Conservation (phyloP, 352 stramenopile genomes). For the Globisporangium sylvaticum region DNA sequence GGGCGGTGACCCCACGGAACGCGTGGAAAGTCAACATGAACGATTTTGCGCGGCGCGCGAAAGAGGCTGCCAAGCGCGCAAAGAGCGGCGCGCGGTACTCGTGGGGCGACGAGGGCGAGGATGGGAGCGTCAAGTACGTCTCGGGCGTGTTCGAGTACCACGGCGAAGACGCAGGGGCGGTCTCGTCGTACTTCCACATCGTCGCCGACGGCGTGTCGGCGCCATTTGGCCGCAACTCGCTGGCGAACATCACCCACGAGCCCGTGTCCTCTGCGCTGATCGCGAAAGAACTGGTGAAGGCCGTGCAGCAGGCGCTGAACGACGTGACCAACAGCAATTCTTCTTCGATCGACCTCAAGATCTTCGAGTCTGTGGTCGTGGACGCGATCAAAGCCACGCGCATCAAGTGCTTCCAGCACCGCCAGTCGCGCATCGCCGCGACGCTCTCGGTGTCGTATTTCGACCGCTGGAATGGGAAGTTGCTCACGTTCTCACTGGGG, state of each 20-base stretch:
- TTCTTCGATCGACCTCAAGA: slow-evolving; percentile 27
- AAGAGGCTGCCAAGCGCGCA: slow-evolving; percentile 2
- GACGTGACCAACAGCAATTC: slow-evolving; percentile 55
- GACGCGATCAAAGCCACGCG: slow-evolving; percentile 53
- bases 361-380: slow-evolving; percentile 50
- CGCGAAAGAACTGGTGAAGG: slow-evolving; percentile 46
- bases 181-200: slow-evolving; percentile 65
- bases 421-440: slow-evolving; percentile 59
- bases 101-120: slow-evolving; percentile 15
- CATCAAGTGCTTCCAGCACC: slow-evolving; percentile 51
- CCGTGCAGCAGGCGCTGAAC: slow-evolving; percentile 40
- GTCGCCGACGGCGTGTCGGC: slow-evolving; percentile 74
- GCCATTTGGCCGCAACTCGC: slow-evolving; percentile 40
- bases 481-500: slow-evolving; percentile 70
- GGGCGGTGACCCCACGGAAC: not conserved
- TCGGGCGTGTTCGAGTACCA: slow-evolving; percentile 44
- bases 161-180: slow-evolving; percentile 64
- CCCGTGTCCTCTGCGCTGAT: slow-evolving; percentile 61
- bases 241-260: slow-evolving; percentile 18
- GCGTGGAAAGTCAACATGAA: slow-evolving; percentile 30
- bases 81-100: slow-evolving; percentile 13
- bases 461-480: slow-evolving; percentile 53
- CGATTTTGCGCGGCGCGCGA: slow-evolving; percentile 9
- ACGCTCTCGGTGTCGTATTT: slow-evolving; percentile 74
- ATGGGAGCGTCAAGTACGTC: slow-evolving; percentile 40